A percentile compares a stretch with the other conserved stretches of the same genome.
Conservation (phyloP, 495 filamentous ascomycete genomes). For the Neurospora africana region DNA sequence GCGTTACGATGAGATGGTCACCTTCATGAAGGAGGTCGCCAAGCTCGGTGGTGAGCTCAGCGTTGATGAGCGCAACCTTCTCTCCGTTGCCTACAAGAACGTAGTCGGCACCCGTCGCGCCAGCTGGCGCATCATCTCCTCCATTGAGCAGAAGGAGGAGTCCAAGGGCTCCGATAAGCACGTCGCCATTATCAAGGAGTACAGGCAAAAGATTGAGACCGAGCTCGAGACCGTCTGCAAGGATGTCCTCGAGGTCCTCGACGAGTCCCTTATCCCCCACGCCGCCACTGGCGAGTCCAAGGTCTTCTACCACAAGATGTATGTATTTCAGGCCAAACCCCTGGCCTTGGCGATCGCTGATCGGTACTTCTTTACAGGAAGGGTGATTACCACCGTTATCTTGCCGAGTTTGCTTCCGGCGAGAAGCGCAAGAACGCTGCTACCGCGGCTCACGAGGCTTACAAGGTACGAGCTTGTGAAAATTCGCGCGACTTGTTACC, state of each 20-base stretch:
- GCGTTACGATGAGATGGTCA: slow-evolving; percentile 99
- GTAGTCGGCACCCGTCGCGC: slow-evolving; percentile 97
- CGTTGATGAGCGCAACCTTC: slow-evolving; percentile 97
- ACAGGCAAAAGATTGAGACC: slow-evolving; percentile 96
- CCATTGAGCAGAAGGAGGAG: slow-evolving; percentile 99
- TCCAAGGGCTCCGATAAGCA: slow-evolving; percentile 98
- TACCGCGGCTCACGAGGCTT: slow-evolving; percentile 93
- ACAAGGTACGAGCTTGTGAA: slow-evolving; percentile 62
- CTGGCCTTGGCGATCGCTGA: background rate
- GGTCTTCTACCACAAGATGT: slow-evolving; percentile 99
- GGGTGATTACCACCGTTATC: slow-evolving; percentile 99
- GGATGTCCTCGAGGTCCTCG: slow-evolving; percentile 94
- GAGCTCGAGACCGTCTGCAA: slow-evolving; percentile 98
- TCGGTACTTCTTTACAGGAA: slow-evolving; percentile 53
- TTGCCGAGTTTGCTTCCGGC: slow-evolving; percentile 96
- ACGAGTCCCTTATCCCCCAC: slow-evolving; percentile 92
- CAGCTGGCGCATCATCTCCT: slow-evolving; percentile 99
- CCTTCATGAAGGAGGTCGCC: slow-evolving; percentile 99
- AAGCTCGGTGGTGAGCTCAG: slow-evolving; percentile 96
- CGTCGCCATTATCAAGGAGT: slow-evolving; percentile 88
- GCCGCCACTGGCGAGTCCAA: slow-evolving; percentile 97
- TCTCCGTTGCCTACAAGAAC: slow-evolving; percentile 99
- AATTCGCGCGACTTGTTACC: background rate
- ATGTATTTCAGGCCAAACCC: slow-evolving; percentile 26
- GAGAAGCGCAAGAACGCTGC: slow-evolving; percentile 98